These are phyloP conservation scores for Leccinellum rugosiceps DNA, from an alignment of 768 basidiomycete species.

Conservation along the genomic window DNA sequence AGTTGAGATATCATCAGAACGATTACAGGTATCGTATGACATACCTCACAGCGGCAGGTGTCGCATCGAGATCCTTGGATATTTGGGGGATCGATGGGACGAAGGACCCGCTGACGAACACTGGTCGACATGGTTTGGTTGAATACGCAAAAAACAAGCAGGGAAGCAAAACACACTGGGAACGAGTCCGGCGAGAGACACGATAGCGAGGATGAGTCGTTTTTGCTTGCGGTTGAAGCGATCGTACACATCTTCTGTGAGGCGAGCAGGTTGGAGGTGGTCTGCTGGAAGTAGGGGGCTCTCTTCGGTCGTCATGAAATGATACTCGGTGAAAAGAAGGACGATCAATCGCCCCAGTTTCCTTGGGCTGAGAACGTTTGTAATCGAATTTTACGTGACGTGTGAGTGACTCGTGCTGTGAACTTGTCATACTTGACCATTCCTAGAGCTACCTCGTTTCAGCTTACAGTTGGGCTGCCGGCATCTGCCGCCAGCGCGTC, in stretches of 20 bases:
- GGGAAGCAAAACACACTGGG: slow-evolving; percentile 43
- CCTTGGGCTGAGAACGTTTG: background rate
- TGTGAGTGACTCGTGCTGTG: background rate
- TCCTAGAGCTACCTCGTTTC: background rate
- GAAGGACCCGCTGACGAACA: slow-evolving; percentile 67
- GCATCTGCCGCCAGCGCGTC: no score
- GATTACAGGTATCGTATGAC: background rate
- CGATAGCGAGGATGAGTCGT: slow-evolving; percentile 50
- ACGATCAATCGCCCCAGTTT: background rate
- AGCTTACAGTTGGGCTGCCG: background rate
- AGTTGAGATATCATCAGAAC: background rate
- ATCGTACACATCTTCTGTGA: slow-evolving; percentile 44
- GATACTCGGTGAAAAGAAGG: background rate
- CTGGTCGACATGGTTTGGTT: slow-evolving; percentile 33
- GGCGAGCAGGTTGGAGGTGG: background rate
- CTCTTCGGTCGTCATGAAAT: slow-evolving; percentile 28
- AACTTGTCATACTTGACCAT: no score
- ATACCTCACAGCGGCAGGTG: slow-evolving; percentile 56
- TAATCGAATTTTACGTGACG: background rate
- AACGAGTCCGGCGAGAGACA: slow-evolving; percentile 60
- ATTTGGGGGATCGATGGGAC: slow-evolving; percentile 75
- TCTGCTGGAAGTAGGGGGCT: slow-evolving; percentile 20
- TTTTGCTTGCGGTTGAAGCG: slow-evolving; percentile 57
- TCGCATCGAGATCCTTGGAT: slow-evolving; percentile 57
- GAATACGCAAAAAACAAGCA: background rate